Conservation (phyloP, 805 yeast species). For the Barnettozyma californica region DNA sequence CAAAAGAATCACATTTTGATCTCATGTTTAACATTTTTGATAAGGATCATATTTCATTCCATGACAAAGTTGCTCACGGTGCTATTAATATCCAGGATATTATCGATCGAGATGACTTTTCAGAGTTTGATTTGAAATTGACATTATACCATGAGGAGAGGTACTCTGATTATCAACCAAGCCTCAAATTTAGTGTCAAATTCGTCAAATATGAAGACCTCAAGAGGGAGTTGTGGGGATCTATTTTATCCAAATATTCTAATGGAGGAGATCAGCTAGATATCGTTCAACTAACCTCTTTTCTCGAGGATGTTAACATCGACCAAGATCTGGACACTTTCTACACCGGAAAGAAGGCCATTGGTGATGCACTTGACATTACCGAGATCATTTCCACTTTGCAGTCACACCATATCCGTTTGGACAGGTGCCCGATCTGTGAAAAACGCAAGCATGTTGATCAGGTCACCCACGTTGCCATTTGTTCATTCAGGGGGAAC, state of each 20-base stretch:
- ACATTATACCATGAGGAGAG: conserved; percentile 21
- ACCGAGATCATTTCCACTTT: conserved; percentile 53
- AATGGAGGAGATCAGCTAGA: conserved; percentile 31
- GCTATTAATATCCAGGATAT: conserved; percentile 51
- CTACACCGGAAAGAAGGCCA: conserved; percentile 15
- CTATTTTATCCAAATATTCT: conserved; percentile 47
- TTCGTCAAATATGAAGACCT: conserved; percentile 62
- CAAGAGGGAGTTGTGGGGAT: conserved; percentile 65
- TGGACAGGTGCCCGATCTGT: conserved; percentile 77
- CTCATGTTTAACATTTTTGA: conserved; percentile 74
- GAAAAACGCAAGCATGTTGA: conserved; percentile 61
- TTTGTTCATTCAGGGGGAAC: conserved; percentile 79
- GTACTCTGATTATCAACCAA: conserved; percentile 37
- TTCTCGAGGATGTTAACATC: conserved; percentile 40
- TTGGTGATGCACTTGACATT: conserved; percentile 41
- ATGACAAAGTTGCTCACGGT: conserved; percentile 74
- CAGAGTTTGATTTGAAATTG: conserved; percentile 33
- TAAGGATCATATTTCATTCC: conserved; percentile 75
- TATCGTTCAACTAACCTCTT: conserved; percentile 53
- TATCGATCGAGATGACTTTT: conserved; percentile 22
- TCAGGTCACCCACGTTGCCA: conserved; percentile 79
- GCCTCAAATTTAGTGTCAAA: conserved; percentile 52
- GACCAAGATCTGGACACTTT: conserved; percentile 20
- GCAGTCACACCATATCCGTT: conserved; percentile 27
- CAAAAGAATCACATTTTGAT: conserved; percentile 59